Conservation (phyloP, 2,329 filamentous ascomycete genomes). For the Aspergillus texensis region DNA sequence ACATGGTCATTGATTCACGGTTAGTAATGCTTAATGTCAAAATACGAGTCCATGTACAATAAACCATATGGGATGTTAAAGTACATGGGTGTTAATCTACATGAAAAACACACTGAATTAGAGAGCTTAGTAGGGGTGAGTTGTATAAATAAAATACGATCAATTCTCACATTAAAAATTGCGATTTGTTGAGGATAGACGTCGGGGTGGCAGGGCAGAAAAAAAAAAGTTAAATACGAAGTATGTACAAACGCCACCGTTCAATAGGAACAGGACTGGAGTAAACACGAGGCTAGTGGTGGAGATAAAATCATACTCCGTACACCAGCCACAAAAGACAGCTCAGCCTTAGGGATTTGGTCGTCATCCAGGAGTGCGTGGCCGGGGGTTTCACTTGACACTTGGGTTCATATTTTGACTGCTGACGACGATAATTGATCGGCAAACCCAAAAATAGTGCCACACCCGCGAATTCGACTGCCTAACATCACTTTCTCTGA, state of each 20-base stretch:
- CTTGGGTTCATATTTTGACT: background rate
- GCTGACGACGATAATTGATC: constrained; percentile 4
- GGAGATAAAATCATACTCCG: background rate
- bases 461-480: constrained; percentile 1
- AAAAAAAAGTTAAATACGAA: background rate
- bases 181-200: background rate
- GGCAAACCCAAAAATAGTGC: constrained; percentile 3
- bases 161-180: background rate
- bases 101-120: background rate
- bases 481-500: background rate
- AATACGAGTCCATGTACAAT: background rate
- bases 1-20: background rate
- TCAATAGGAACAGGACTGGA: background rate
- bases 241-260: background rate
- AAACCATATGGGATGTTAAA: background rate
- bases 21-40: constrained; percentile 3
- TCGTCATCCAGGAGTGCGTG: background rate
- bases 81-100: background rate
- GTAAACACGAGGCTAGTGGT: background rate
- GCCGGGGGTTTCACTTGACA: background rate
- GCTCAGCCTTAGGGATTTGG: background rate
- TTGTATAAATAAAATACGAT: background rate
- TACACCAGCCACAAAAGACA: constrained; percentile 1
- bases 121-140: background rate
- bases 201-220: background rate